Conservation (phyloP, 768 basidiomycete genomes). For the Sistotremastrum suecicum region DNA sequence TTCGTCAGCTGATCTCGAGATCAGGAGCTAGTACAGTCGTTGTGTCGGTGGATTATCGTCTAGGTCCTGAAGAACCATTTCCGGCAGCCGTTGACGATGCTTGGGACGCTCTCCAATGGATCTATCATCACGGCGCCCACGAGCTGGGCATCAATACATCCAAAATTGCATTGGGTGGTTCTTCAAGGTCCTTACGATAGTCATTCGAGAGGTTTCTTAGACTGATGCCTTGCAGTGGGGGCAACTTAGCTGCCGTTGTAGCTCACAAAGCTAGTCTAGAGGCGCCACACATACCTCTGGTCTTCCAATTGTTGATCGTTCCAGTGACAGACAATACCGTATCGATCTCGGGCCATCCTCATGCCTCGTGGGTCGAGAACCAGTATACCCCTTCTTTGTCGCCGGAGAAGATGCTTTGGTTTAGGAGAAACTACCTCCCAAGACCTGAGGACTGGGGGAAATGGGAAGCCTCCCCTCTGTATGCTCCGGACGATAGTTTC, state of each 20-base stretch:
- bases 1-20: neutral
- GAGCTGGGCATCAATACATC: constrained; percentile 33
- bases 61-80: constrained; percentile 58
- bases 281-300: constrained; percentile 34
- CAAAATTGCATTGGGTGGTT: constrained; percentile 59
- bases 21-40: constrained; percentile 48
- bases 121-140: constrained; percentile 30
- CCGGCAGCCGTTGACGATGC: constrained; percentile 62
- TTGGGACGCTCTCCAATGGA: constrained; percentile 52
- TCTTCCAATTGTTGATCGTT: constrained; percentile 53
- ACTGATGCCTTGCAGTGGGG: constrained; percentile 32
- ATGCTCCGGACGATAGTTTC: constrained; percentile 43
- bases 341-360: constrained; percentile 19
- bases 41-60: constrained; percentile 54
- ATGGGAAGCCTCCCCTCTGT: constrained; percentile 61
- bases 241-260: constrained; percentile 53
- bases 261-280: constrained; percentile 44
- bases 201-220: neutral
- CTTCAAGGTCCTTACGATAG: constrained; percentile 38
- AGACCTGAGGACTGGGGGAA: constrained; percentile 42
- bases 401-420: constrained; percentile 61
- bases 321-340: constrained; percentile 66
- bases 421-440: constrained; percentile 53
- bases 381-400: constrained; percentile 43
- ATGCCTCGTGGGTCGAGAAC: constrained; percentile 43